Evolutionary conservation across 2,329 filamentous ascomycete species (phyloP), one percentile per base, ranked within the genome.

Genomic region (Cytospora piceae): DNA sequence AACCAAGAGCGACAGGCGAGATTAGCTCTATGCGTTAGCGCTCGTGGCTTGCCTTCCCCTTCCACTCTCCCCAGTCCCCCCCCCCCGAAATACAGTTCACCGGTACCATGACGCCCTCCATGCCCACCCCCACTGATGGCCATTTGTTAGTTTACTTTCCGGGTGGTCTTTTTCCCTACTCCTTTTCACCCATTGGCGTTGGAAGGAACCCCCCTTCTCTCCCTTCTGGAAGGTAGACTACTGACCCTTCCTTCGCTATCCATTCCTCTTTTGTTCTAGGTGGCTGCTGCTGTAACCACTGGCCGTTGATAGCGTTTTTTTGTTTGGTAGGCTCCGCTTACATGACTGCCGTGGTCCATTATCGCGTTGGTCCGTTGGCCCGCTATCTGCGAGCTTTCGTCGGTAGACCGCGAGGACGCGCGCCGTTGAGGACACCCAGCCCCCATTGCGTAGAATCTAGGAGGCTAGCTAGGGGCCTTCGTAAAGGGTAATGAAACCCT

Each of bases 241-340:
- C 15, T 14, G 7, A 14, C 39, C 39, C 17, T 42, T 42, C 8
- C 9, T 24, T 58, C 61, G 61, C 61, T 39, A 31, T 54, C 39
- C 32, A 11, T 53, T 39, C 49, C 61, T 29, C 37, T 46, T 53
- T 53, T 31, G 42, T 46, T 39, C 31, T 27, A 27, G 9, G 22
- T 32, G 14, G 9, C 27, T 29, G 27, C 27, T n/a, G 39, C 17
- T 42, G 39, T 42, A 42, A 42, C 39, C 15, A 34, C 15, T 54
- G 53, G 61, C 46, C 46, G 52, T 27, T 55, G 59, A 27, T 37
- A 31, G 29, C 60, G 46, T 39, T 34, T 34, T 31, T 34, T 31
- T 22, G 20, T 17, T 42, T 42, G 39, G 39, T 42, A 42, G 39
- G 39, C 15, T n/a, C 39, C 39, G 39, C 39, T 15, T 14, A 20